Percentiles rank a stretch among this genome's conserved stretches.
phyloP scores from a whole-genome alignment of 306 rosid genomes.

The Cucumis cinereus region DNA sequence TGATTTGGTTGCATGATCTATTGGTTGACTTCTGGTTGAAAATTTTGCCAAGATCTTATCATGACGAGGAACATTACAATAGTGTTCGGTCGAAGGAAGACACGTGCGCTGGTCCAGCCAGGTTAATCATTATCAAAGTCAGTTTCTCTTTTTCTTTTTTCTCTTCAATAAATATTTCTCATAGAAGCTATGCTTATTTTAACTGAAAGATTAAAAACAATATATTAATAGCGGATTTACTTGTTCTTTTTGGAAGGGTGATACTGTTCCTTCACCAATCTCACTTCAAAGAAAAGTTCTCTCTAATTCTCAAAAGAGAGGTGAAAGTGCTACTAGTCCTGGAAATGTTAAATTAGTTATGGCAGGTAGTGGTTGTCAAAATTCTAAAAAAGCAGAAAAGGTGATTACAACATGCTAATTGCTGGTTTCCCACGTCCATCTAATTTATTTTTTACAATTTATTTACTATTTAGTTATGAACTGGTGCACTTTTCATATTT shows the following conservation, averaged over 20 bases:
- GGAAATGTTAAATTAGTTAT: slow-evolving; percentile 51
- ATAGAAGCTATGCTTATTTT: neutral
- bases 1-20: neutral
- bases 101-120: slow-evolving; percentile 60
- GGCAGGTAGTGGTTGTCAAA: slow-evolving; percentile 64
- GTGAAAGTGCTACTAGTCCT: slow-evolving; percentile 22
- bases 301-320: slow-evolving; percentile 16
- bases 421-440: neutral
- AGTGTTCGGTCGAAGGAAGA: slow-evolving; percentile 70
- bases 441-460: slow-evolving; percentile 7
- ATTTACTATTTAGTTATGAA: slow-evolving; percentile 10
- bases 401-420: slow-evolving; percentile 20
- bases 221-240: slow-evolving; percentile 27
- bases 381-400: slow-evolving; percentile 44
- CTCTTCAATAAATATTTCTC: neutral
- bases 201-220: neutral
- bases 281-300: slow-evolving; percentile 36
- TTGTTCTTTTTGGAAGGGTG: slow-evolving; percentile 64
- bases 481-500: slow-evolving; percentile 10
- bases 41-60: slow-evolving; percentile 44
- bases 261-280: slow-evolving; percentile 53
- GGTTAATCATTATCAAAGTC: slow-evolving; percentile 63
- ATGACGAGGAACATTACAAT: slow-evolving; percentile 75
- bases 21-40: neutral
- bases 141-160: neutral